Evolutionary conservation across 345 rosid species (phyloP), one percentile per base, ranked within the genome.

Genomic region (Camelina laxa): DNA sequence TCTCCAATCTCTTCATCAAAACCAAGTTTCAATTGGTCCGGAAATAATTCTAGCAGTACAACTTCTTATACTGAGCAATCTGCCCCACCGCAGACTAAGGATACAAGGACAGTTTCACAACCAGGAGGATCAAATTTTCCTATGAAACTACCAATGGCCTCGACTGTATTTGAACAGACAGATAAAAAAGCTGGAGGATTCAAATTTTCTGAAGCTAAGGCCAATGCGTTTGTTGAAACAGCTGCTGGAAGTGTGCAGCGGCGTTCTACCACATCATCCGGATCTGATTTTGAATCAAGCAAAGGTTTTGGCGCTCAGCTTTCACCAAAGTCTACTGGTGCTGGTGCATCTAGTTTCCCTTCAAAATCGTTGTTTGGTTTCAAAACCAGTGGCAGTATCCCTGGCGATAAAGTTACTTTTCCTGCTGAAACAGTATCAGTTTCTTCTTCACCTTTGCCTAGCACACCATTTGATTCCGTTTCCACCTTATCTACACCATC

Each of bases 1-100:
- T 74, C 88, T 48, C 72, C 86, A 60, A 44, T 69, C 65, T 62
- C 86, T 19, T 77, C 81, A 27, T 67, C 82, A 63, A 80, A 80
- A 58, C 73, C 39, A 69, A 68, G 75, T 61, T 35, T 51, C 80
- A 72, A 59, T 73, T 35, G 75, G 51, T 70, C 78, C 60, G 80
- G 53, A 19, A 78, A 78, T 69, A 81, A 60, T 60, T 72, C 77
- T 58, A 69, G 54, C 20, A 48, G 60, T 30, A 74, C 61, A 44
- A 53, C 72, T 76, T 76, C 84, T 73, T 64, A 30, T 72, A 30
- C 69, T 60, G 85, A 75, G 81, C 83, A 80, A 47, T 73, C 84
- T 64, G 70, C 35, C 73, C 53, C 70, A 35, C n/a, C n/a, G 41
- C 60, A 65, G 33, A 67, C 39, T 70, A 70, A 76, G 76, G 85